These are phyloP conservation scores for Coelastrella sp. DNA, from an alignment of 139 green algal genomes.

Conservation along the genomic window DNA sequence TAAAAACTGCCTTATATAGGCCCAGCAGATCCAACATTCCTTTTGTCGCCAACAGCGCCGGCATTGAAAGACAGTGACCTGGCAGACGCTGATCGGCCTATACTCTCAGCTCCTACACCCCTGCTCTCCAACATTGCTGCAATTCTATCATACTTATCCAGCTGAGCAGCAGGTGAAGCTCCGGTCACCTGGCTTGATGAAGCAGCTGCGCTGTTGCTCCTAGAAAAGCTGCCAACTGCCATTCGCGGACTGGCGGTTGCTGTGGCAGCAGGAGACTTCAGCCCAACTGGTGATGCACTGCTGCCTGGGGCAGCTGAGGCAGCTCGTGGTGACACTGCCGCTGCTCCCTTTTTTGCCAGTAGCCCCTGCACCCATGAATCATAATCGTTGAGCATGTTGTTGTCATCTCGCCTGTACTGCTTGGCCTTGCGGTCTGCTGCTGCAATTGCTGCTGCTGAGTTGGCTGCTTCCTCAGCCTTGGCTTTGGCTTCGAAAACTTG, in stretches of 20 bases:
- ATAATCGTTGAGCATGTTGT: constrained; percentile 33
- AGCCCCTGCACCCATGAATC: constrained; percentile 30
- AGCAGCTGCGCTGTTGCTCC: not conserved
- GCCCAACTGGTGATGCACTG: not conserved
- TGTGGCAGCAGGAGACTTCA: not conserved
- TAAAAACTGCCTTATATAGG: not conserved
- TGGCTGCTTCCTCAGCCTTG: constrained; percentile 19
- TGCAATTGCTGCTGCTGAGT: constrained; percentile 6
- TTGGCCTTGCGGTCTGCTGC: constrained; percentile 40
- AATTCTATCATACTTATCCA: constrained; percentile 33
- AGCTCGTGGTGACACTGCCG: not conserved
- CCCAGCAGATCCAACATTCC: not conserved
- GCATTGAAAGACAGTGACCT: not conserved
- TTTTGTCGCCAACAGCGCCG: not conserved
- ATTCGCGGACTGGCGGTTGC: not conserved
- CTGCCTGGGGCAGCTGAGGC: not conserved
- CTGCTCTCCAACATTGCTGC: constrained; percentile 29
- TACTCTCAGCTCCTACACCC: not conserved
- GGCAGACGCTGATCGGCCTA: not conserved
- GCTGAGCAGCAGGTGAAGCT: constrained; percentile 12
- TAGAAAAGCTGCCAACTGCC: not conserved
- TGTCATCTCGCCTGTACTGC: constrained; percentile 31
- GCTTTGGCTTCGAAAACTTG: constrained; percentile 30
- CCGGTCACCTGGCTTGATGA: not conserved
- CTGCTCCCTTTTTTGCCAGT: constrained; percentile 21